Evolutionary conservation across 2,329 filamentous ascomycete species (phyloP), one percentile per base, ranked within the genome.

Genomic region (Diaporthe velutina): DNA sequence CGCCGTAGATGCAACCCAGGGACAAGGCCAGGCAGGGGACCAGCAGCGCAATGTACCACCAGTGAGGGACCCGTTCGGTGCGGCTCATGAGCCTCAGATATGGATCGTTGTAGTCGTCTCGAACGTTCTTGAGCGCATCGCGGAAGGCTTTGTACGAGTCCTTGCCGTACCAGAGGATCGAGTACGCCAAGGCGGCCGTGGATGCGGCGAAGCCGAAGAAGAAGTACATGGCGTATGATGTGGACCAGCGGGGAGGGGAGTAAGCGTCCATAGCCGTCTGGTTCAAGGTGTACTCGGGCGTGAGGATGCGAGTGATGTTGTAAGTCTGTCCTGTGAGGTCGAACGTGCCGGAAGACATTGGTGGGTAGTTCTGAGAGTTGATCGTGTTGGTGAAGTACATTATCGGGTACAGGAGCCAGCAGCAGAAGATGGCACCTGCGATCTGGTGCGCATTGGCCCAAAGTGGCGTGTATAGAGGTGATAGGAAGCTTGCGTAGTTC

Each of bases 141-240:
- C 74, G 76, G 38, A 79, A 71, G 13, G 75, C 74, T 8, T 50
- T 71, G 61, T 73, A 80, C 7, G 77, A 77, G 58, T 79, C 77
- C 45, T 77, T 77, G 12, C 80, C 80, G 54, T 80, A 80, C 77
- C 78, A 82, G 19, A 82, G 76, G 6, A 77, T 67, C 4, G 79
- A 77, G 68, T 81, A 83, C 3, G 80, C 48, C 30, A 83, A 72
- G n/a, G 80, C 80, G 19, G 78, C 80, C 5, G 80, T 80, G 1
- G 80, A 82, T 55, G 78, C 78, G n/a, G 80, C 82, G 72, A 83
- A 83, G 2, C 81, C 81, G 74, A 79, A 82, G 75, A 82, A 82
- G 77, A 82, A 83, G 74, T 80, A 78, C 77, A 83, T 80, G 42
- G 79, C 78, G 72, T 82, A 81, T 9, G 79, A 79, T 12, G 74